These are phyloP conservation scores for Daldinia loculata DNA, from an alignment of 495 filamentous ascomycete species.

Conservation along the genomic window DNA sequence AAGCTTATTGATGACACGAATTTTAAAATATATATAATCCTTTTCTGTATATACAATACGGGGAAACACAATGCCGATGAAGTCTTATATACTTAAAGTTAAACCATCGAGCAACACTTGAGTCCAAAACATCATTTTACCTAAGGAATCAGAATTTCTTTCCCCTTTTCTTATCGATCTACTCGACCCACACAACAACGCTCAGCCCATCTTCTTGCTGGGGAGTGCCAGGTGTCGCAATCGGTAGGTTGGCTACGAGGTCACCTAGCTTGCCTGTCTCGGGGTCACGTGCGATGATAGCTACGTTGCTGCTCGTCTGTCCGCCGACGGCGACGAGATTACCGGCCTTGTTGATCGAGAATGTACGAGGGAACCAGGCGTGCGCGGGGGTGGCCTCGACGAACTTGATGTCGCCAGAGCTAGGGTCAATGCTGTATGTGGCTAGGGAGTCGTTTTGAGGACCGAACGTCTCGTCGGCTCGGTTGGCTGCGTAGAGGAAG, in stretches of 20 bases:
- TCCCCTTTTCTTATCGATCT: not conserved
- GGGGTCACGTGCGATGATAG: constrained; percentile 64
- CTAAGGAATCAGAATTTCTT: not conserved
- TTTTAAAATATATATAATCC: not conserved
- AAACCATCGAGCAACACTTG: not conserved
- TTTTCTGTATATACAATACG: constrained; percentile 2
- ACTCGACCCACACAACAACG: constrained; percentile 58
- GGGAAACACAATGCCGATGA: not conserved
- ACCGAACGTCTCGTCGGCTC: constrained; percentile 56
- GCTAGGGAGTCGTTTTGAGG: constrained; percentile 51
- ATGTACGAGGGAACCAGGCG: constrained; percentile 63
- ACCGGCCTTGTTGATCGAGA: constrained; percentile 69
- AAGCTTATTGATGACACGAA: too few species aligned
- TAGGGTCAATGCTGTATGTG: constrained; percentile 49
- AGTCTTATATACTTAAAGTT: not conserved
- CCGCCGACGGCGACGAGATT: constrained; percentile 70
- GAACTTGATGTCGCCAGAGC: constrained; percentile 49
- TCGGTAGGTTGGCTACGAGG: constrained; percentile 51
- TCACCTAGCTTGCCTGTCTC: constrained; percentile 64
- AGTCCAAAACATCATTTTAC: not conserved
- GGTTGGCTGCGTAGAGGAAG: constrained; percentile 55
- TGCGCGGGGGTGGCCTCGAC: constrained; percentile 53
- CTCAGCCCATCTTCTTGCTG: constrained; percentile 58
- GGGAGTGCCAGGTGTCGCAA: constrained; percentile 52
- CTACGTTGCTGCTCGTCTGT: constrained; percentile 69